Percentiles rank a stretch among this genome's conserved stretches.
Evolutionary conservation across 805 yeast genomes (phyloP).

Genomic region (Candida morakotiae): DNA sequence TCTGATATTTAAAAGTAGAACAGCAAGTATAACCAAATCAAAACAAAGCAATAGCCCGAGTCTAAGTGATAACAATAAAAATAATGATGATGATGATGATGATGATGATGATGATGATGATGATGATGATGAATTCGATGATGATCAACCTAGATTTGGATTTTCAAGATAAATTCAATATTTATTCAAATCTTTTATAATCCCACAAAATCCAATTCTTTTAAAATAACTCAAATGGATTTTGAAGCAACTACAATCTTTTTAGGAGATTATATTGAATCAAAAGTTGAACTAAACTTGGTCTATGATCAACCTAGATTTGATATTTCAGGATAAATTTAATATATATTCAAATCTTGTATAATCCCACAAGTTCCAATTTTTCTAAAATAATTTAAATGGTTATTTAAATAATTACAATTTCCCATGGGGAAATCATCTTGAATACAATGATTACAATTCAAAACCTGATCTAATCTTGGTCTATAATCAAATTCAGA

Average conservation of each 20-base stretch:
- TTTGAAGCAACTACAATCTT: constrained; percentile 20
- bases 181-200: no score
- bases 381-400: constrained; percentile 34
- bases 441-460: constrained; percentile 32
- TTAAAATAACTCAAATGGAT: constrained; percentile 37
- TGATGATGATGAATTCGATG: no score
- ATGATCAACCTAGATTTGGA: constrained; percentile 31
- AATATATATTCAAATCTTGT: no score
- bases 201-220: constrained; percentile 11
- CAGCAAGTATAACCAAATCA: background rate
- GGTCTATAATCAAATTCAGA: constrained; percentile 24
- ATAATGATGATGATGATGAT: constrained; percentile 5
- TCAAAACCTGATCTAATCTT: constrained; percentile 23
- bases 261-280: no score
- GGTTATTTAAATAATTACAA: constrained; percentile 24
- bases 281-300: no score
- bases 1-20: background rate
- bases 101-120: constrained; percentile 26
- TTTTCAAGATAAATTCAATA: constrained; percentile 17
- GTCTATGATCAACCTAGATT: constrained; percentile 31
- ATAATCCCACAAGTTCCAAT: constrained; percentile 37
- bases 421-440: constrained; percentile 22
- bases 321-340: constrained; percentile 20
- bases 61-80: background rate
- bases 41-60: background rate